These are phyloP conservation scores for Brasilioporus rufonigricans DNA, from an alignment of 768 basidiomycete genomes.

Conservation along the genomic window DNA sequence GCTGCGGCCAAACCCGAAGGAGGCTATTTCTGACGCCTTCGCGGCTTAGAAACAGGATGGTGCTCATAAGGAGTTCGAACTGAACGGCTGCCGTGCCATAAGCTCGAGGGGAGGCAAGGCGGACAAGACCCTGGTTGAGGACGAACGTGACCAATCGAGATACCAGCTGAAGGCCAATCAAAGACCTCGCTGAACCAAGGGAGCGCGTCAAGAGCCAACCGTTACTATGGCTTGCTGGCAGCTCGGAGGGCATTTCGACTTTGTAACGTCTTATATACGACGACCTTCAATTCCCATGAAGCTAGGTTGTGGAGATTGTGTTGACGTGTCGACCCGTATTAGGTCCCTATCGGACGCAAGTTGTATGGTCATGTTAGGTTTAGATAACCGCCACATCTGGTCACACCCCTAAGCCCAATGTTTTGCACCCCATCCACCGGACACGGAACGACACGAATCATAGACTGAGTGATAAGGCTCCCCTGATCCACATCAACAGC, in stretches of 20 bases:
- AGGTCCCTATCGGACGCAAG: no score
- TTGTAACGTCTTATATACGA: conserved; percentile 1
- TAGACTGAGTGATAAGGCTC: neutral
- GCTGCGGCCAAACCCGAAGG: conserved; percentile 50
- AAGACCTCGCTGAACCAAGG: conserved; percentile 50
- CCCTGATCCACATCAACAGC: neutral
- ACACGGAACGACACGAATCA: no score
- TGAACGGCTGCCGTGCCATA: conserved; percentile 93
- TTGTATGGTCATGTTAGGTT: conserved; percentile 16
- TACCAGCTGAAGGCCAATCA: conserved; percentile 84
- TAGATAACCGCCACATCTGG: neutral
- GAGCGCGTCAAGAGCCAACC: conserved; percentile 26
- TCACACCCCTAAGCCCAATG: neutral
- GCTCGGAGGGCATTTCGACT: conserved; percentile 10
- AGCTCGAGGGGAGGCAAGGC: conserved; percentile 77
- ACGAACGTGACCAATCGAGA: conserved; percentile 84
- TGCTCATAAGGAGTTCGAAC: conserved; percentile 87
- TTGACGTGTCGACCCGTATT: no score
- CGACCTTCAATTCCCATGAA: conserved; percentile 4
- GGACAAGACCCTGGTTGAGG: conserved; percentile 85
- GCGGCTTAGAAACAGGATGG: conserved; percentile 88
- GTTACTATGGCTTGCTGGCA: neutral
- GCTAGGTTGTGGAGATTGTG: neutral
- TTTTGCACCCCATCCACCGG: neutral
- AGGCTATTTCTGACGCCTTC: conserved; percentile 90